Conservation (phyloP, 768 basidiomycete genomes). For the Mycena indigotica region DNA sequence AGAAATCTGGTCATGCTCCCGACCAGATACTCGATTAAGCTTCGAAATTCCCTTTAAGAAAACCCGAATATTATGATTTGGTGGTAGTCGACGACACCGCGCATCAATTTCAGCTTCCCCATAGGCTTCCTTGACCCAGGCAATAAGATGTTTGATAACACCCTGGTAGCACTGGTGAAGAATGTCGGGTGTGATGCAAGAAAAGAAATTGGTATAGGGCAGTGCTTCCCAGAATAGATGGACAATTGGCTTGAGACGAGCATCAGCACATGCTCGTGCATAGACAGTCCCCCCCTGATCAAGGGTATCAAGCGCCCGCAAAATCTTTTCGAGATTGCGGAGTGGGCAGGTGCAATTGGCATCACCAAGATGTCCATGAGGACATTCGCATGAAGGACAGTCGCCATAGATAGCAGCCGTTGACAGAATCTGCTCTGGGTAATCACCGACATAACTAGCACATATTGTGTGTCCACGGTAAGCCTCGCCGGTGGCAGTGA, state of each 20-base stretch:
- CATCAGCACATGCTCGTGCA: constrained; percentile 3
- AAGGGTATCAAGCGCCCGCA: not conserved
- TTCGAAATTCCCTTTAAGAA: constrained; percentile 20
- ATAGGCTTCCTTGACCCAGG: constrained; percentile 25
- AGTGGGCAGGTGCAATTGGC: not conserved
- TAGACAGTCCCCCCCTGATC: constrained; percentile 1
- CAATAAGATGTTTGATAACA: constrained; percentile 30
- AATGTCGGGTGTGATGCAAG: constrained; percentile 28
- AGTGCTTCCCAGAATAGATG: constrained; percentile 27
- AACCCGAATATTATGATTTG: constrained; percentile 28
- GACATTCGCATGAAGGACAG: constrained; percentile 12
- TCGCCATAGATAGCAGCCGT: constrained; percentile 15
- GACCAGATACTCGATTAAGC: not conserved
- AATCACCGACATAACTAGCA: constrained; percentile 18
- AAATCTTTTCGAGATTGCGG: not conserved
- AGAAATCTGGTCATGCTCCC: not conserved
- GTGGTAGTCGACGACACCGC: constrained; percentile 27
- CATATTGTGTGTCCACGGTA: constrained; percentile 27
- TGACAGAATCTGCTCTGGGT: constrained; percentile 24
- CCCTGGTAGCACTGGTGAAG: constrained; percentile 32
- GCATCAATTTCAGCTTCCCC: constrained; percentile 30
- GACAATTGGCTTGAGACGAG: constrained; percentile 14
- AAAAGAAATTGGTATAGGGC: constrained; percentile 33
- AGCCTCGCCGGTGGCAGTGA: constrained; percentile 7
- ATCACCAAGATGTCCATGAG: not conserved